Base-by-base conservation (phyloP, 148 eudicot species). In the Camellia granthamiana region DNA sequence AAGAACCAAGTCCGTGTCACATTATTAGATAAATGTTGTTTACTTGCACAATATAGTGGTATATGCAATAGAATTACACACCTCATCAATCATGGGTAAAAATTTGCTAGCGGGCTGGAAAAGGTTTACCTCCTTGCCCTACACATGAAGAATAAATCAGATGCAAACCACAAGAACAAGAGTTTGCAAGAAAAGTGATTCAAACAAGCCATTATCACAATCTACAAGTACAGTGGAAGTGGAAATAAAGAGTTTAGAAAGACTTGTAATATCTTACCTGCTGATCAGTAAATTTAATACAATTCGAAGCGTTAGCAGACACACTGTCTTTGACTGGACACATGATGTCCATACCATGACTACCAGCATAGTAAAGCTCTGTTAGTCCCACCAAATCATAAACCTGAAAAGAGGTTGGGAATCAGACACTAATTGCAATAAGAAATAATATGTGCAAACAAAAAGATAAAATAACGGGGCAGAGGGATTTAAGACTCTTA, bases 311-410 rank as follows among this genome's bases (percentile, higher is more conserved):
- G 82, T 55, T 82, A 81, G 62, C 64, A 51, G 83, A 71, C 52
- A 71, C 69, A 43, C 78, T 64, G 72, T 81, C 88, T 76, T 46
- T 73, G 19, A 84, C 84, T 0, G 98, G 95, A 69, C 84, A 86
- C 90, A 91, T 88, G 23, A 94, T 94, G 85, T 94, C 98, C 94
- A 94, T 89, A 70, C 98, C 98, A 89, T 94, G 98, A 85, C 98
- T 92, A 80, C 98, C 98, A 0, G 97, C 98, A 87, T 94, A 94
- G 81, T 92, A 87, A 52, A 94, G 87, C 77, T 94, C 94, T 18
- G 81, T 77, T 83, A 94, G 84, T 69, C 92, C 94, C 80, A 92
- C 98, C 82, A 94, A 86, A 63, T 90, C 90, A 77, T 69, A 87
- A 46, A 92, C 95, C 97, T 94, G 87, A 81, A 79, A 77, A 66